Conservation (phyloP, 805 yeast genomes). For the Metschnikowia reukaufii region DNA sequence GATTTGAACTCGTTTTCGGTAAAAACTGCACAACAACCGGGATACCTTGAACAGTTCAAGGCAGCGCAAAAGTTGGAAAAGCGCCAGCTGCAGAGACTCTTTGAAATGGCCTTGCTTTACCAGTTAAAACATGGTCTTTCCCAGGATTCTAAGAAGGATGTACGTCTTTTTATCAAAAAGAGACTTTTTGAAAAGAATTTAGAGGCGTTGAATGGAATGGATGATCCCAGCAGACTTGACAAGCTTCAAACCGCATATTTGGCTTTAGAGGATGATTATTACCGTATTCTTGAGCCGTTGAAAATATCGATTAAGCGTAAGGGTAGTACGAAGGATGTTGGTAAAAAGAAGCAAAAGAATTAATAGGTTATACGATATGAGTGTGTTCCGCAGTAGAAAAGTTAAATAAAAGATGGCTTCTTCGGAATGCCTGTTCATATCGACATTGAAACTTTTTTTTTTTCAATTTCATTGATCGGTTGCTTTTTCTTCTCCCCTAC, state of each 20-base stretch:
- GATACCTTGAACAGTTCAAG: conserved; percentile 45
- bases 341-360: conserved; percentile 10
- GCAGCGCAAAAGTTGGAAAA: conserved; percentile 58
- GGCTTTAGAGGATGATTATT: conserved; percentile 69
- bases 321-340: neutral
- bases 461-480: too few species aligned
- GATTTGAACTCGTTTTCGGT: conserved; percentile 12
- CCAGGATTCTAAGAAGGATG: conserved; percentile 32
- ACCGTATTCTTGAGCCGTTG: conserved; percentile 48
- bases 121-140: conserved; percentile 27
- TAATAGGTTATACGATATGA: too few species aligned
- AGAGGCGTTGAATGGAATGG: conserved; percentile 72
- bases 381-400: too few species aligned
- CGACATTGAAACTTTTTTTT: too few species aligned
- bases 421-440: too few species aligned
- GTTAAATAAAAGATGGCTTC: too few species aligned
- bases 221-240: conserved; percentile 60
- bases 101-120: conserved; percentile 70
- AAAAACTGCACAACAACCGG: conserved; percentile 12
- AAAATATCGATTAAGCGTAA: conserved; percentile 22
- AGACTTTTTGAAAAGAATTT: conserved; percentile 76
- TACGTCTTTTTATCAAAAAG: conserved; percentile 65
- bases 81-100: conserved; percentile 72
- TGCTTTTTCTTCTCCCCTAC: neutral
- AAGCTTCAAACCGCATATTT: conserved; percentile 75